Percentiles rank a stretch among this genome's conserved stretches.
Evolutionary conservation across 2,329 filamentous ascomycete genomes (phyloP).

Genomic region (Phoma sp.): DNA sequence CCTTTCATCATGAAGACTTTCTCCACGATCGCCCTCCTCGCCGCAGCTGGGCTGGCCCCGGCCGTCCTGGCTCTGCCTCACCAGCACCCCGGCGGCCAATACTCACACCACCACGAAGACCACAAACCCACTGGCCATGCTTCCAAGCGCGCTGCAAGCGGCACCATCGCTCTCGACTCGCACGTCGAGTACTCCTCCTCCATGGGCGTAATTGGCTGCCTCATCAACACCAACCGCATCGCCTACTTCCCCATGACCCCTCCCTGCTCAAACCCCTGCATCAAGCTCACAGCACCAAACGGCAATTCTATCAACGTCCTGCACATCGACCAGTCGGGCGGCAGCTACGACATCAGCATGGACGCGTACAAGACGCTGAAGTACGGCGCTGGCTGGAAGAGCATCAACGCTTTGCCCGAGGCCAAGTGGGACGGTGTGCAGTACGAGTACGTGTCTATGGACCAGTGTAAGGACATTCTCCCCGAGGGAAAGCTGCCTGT

Average conservation of each 20-base stretch:
- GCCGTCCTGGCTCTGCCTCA: conserved; percentile 1
- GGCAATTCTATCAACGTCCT: conserved; percentile 63
- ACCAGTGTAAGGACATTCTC: conserved; percentile 59
- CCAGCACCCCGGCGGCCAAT: neutral
- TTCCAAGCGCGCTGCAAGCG: neutral
- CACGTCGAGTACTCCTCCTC: conserved; percentile 64
- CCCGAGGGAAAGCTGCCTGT: conserved; percentile 23
- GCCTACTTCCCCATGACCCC: conserved; percentile 65
- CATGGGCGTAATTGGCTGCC: conserved; percentile 64
- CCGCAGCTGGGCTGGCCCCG: neutral
- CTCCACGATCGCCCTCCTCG: neutral
- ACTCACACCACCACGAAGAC: conserved; percentile 1
- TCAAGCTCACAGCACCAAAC: conserved; percentile 57
- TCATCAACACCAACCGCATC: conserved; percentile 65
- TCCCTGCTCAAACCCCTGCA: conserved; percentile 64
- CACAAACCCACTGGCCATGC: neutral
- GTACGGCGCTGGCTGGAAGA: conserved; percentile 57
- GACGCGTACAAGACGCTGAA: conserved; percentile 67
- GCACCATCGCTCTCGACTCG: conserved; percentile 8
- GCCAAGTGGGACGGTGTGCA: conserved; percentile 58
- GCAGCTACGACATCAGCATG: conserved; percentile 66
- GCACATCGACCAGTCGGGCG: conserved; percentile 62
- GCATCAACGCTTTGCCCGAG: conserved; percentile 43
- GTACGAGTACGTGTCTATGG: conserved; percentile 57
- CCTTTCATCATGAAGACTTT: conserved; percentile 9